Evolutionary conservation across 108 stramenopile species (phyloP).

Genomic region (Nannochloropsis oceanica): DNA sequence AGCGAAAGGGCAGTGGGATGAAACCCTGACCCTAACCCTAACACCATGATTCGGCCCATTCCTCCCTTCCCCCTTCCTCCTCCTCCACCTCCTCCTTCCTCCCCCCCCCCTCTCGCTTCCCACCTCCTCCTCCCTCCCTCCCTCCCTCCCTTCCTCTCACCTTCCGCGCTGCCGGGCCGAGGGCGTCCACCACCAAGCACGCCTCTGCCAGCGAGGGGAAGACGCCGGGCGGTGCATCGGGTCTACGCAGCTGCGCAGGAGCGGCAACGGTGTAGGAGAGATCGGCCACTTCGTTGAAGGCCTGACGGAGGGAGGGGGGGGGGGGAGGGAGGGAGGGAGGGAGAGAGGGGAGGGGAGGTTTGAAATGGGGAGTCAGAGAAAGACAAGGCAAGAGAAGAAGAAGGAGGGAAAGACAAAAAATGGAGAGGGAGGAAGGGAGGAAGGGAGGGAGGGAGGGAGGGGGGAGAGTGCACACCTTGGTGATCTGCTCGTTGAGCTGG

Average conservation of each 20-base stretch:
- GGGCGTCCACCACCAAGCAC: slow-evolving; percentile 81
- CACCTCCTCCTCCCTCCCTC: background rate
- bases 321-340: background rate
- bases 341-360: background rate
- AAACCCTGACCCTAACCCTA: background rate
- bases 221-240: slow-evolving; percentile 14
- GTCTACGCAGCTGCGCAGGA: background rate
- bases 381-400: background rate
- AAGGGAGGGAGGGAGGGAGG: background rate
- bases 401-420: background rate
- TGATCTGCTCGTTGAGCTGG: slow-evolving; percentile 29
- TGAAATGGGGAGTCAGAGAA: background rate
- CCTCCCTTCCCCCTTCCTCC: background rate
- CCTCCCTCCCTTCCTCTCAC: background rate
- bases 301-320: background rate
- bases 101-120: background rate
- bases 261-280: slow-evolving; percentile 10
- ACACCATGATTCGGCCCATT: background rate
- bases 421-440: background rate
- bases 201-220: slow-evolving; percentile 59
- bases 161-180: slow-evolving; percentile 52
- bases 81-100: background rate
- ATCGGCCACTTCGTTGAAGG: slow-evolving; percentile 11
- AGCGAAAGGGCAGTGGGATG: background rate
- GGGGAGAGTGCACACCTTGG: slow-evolving; percentile 1